Conservation (phyloP, 176 grass and related monocot genomes). For the Pharus latifolius region DNA sequence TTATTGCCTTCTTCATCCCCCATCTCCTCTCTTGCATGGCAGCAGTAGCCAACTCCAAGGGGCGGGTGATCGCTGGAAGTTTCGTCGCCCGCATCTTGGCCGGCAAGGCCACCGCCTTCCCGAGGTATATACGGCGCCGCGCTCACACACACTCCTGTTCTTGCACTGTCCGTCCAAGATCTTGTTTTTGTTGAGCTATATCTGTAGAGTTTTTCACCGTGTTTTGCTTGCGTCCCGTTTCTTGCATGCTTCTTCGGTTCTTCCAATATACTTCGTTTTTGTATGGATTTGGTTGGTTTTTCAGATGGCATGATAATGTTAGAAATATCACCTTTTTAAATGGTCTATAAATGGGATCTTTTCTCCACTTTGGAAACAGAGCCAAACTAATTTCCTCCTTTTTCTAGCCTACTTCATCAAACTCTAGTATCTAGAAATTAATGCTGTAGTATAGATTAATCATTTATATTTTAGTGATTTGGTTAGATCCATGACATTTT, state of each 20-base stretch:
- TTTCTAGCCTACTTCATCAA: neutral
- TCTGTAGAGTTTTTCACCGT: neutral
- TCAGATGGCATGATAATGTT: neutral
- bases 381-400: neutral
- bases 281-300: neutral
- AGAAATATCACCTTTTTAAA: neutral
- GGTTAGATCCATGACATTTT: constrained; percentile 6
- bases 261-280: neutral
- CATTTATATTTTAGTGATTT: no score
- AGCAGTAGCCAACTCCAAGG: constrained; percentile 67
- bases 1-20: no score
- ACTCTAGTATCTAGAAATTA: no score
- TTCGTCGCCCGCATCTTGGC: constrained; percentile 64
- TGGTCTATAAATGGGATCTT: neutral
- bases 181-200: neutral
- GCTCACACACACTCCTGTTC: neutral
- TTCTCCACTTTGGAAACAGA: neutral
- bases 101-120: constrained; percentile 26
- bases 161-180: neutral
- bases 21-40: constrained; percentile 63
- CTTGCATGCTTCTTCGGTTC: neutral
- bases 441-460: no score
- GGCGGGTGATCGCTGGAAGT: constrained; percentile 63
- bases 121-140: constrained; percentile 29
- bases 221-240: neutral